Evolutionary conservation across 306 rosid genomes (phyloP).

Genomic region (Ceratonia siliqua): DNA sequence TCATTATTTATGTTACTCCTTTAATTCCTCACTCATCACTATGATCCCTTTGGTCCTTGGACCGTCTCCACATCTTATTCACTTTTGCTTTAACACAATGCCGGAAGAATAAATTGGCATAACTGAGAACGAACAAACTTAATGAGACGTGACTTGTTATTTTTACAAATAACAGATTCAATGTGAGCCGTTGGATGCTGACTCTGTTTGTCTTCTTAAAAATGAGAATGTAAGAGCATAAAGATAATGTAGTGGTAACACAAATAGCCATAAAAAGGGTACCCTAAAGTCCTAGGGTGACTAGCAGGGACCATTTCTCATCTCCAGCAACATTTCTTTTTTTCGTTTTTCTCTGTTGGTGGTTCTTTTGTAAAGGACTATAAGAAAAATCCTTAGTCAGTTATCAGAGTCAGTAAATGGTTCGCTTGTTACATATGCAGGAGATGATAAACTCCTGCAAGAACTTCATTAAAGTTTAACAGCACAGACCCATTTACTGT

Average conservation of each 20-base stretch:
- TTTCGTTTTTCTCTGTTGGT: not conserved
- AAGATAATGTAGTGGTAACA: not conserved
- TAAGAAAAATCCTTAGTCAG: not conserved
- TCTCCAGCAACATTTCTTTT: not conserved
- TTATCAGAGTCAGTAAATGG: not conserved
- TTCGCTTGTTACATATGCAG: not conserved
- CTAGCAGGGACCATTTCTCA: not conserved
- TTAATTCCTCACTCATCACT: no score
- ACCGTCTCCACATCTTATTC: not conserved
- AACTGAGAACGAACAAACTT: no score
- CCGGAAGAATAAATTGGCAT: no score
- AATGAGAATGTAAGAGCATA: not conserved
- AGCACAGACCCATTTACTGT: not conserved
- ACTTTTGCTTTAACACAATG: no score
- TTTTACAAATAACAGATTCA: no score
- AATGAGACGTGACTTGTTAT: no score
- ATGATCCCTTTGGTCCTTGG: not conserved
- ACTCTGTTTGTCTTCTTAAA: not conserved
- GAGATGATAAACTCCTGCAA: not conserved
- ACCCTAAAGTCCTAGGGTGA: not conserved
- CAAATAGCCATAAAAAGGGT: not conserved
- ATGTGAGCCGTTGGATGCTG: not conserved
- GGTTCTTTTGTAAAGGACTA: not conserved
- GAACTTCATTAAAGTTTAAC: not conserved
- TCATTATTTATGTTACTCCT: no score